These are phyloP conservation scores for Meredithiella fracta DNA, from an alignment of 2,329 filamentous ascomycete genomes.

Conservation along the genomic window DNA sequence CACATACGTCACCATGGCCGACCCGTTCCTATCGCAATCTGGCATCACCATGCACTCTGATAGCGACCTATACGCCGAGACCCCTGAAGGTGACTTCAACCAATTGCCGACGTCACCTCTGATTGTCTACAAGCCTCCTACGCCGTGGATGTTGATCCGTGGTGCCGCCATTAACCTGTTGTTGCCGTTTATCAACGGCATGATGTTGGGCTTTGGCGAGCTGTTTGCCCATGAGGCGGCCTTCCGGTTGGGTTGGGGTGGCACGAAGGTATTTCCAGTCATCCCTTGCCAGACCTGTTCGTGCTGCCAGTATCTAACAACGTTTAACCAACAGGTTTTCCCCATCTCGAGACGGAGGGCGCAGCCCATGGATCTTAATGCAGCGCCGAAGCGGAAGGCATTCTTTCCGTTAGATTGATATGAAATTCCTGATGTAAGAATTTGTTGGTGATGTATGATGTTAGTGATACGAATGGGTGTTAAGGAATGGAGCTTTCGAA, in stretches of 20 bases:
- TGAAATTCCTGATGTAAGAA: background rate
- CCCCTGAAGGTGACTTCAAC: conserved; percentile 46
- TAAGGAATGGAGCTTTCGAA: background rate
- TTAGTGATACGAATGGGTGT: background rate
- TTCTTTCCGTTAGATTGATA: conserved; percentile 12
- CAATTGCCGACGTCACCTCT: conserved; percentile 45
- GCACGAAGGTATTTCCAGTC: conserved; percentile 56
- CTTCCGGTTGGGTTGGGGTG: conserved; percentile 81
- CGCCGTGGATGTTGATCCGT: conserved; percentile 67
- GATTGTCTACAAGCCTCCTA: conserved; percentile 78
- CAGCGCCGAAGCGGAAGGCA: conserved; percentile 23
- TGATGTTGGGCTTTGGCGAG: conserved; percentile 97
- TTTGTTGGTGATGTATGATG: background rate
- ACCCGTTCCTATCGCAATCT: conserved; percentile 40
- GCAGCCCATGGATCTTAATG: conserved; percentile 60
- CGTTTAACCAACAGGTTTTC: conserved; percentile 31
- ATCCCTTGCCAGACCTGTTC: conserved; percentile 18
- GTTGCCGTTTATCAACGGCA: conserved; percentile 86
- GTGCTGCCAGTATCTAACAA: conserved; percentile 12
- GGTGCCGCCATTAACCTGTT: conserved; percentile 92
- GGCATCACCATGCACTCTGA: conserved; percentile 66
- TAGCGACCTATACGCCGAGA: conserved; percentile 63
- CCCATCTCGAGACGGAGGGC: conserved; percentile 42
- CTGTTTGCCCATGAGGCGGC: conserved; percentile 91
- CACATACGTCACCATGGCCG: conserved; percentile 4